Evolutionary conservation across 2,329 filamentous ascomycete genomes (phyloP).

Genomic region (Beauveria bassiana): DNA sequence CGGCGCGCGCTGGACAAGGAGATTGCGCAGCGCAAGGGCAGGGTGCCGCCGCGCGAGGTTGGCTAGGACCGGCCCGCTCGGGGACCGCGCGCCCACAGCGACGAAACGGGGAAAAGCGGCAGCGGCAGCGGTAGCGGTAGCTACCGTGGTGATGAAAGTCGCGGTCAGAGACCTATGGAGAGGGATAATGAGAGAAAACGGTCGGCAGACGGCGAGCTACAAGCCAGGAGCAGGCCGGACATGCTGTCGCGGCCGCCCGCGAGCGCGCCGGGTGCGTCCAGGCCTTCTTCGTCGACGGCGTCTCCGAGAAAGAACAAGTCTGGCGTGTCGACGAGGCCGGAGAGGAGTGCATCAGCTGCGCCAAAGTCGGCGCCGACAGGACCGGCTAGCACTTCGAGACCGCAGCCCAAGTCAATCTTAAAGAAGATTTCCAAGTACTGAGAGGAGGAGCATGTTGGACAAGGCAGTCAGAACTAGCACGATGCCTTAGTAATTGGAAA

Average conservation of each 20-base stretch:
- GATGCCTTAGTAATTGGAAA: too few relatives aligned
- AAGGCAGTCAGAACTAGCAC: background rate
- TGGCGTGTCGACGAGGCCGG: background rate
- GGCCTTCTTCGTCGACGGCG: background rate
- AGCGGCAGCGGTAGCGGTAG: background rate
- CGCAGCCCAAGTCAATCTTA: slow-evolving; percentile 1
- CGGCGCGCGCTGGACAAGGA: slow-evolving; percentile 17
- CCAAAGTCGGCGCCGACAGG: background rate
- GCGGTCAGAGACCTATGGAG: background rate
- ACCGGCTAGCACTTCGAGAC: background rate
- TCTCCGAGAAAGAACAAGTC: background rate
- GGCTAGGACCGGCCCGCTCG: background rate
- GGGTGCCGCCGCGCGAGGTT: background rate
- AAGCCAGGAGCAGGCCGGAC: background rate
- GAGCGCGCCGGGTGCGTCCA: too few relatives aligned
- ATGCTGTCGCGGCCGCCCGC: background rate
- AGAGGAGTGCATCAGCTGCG: background rate
- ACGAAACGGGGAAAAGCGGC: too few relatives aligned
- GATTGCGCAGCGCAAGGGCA: background rate
- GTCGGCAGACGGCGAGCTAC: background rate
- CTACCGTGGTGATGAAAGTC: background rate
- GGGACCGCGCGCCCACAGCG: background rate
- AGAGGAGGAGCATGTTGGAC: background rate
- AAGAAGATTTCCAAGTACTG: background rate
- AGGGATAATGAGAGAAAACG: background rate